These are phyloP conservation scores for Giardia muris DNA, from an alignment of 208 protist species.

Conservation along the genomic window DNA sequence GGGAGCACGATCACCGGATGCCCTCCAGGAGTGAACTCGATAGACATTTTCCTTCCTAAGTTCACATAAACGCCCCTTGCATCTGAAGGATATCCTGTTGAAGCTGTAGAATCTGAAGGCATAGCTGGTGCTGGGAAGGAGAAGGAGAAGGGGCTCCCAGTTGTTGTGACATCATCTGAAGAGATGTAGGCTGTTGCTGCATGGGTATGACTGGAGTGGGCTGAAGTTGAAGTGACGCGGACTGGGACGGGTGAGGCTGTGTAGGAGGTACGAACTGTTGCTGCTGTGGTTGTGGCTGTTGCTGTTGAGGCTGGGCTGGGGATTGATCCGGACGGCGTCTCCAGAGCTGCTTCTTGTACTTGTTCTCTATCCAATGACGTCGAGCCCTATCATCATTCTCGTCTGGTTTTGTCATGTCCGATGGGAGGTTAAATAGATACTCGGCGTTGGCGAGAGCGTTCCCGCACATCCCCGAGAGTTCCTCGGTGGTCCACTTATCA, in stretches of 20 bases:
- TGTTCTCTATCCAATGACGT: neutral
- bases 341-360: neutral
- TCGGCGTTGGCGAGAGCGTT: neutral
- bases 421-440: neutral
- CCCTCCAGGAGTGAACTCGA: no score
- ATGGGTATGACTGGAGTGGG: neutral
- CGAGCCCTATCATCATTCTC: constrained; percentile 3
- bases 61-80: no score
- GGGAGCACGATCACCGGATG: no score
- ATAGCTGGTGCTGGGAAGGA: no score
- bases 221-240: neutral
- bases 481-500: constrained; percentile 14
- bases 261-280: neutral
- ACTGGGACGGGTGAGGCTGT: neutral
- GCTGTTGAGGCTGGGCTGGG: neutral
- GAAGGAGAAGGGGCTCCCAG: no score
- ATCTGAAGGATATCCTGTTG: no score
- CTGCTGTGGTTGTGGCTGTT: neutral
- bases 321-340: neutral
- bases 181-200: neutral
- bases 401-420: neutral
- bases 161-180: no score
- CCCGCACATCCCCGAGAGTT: neutral
- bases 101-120: no score
- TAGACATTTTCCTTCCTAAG: no score